Base-by-base conservation (phyloP, 2,329 filamentous ascomycete genomes). In the Chrysoporthe puriensis region DNA sequence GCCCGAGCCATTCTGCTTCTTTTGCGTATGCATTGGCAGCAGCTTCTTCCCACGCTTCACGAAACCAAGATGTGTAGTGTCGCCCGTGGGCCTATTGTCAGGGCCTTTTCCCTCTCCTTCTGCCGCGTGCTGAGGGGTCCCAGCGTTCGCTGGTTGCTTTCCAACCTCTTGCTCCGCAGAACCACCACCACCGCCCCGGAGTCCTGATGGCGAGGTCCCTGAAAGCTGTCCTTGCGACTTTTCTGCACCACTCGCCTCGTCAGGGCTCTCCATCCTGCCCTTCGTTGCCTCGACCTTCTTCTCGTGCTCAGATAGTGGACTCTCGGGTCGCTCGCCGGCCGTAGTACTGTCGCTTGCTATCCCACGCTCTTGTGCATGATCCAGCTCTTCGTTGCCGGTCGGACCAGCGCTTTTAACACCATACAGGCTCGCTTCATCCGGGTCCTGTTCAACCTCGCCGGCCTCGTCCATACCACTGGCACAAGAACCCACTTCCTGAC, bases 341-440 rank as follows among this genome's bases (percentile, higher is more conserved):
- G 13, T 16, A 21, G 50, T 13, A 1, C 50, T 54, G 26, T 18
- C 26, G 34, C n/a, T 13, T 44, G 40, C 21, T 9, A 34, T 26
- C n/a, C 48, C 58, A 43, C 57, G 18, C 5, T 43, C 43, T 9
- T 26, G 16, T 2, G 9, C 46, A 18, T 11, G 4, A 5, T 70
- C 62, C 1, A 64, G 21, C 7, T 64, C 34, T 11, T 64, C 64
- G 26, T 63, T 61, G 0, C 67, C 67, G 1, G 61, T 34, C 21
- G 64, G 58, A n/a, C 50, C 50, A n/a, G 62, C 48, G 34, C 72
- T 72, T 64, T 56, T 72, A 14, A 73, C 63, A 13, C 71, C 73
- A 21, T 64, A 67, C 11, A 70, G 57, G 56, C 72, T 69, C 0
- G 73, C 73, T 21, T 74, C 74, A 54, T 76, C 74, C 6, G 57